A percentile compares a stretch with the other conserved stretches of the same genome.
Conservation (phyloP, 2,329 filamentous ascomycete species). For the Parastagonospora avenae region DNA sequence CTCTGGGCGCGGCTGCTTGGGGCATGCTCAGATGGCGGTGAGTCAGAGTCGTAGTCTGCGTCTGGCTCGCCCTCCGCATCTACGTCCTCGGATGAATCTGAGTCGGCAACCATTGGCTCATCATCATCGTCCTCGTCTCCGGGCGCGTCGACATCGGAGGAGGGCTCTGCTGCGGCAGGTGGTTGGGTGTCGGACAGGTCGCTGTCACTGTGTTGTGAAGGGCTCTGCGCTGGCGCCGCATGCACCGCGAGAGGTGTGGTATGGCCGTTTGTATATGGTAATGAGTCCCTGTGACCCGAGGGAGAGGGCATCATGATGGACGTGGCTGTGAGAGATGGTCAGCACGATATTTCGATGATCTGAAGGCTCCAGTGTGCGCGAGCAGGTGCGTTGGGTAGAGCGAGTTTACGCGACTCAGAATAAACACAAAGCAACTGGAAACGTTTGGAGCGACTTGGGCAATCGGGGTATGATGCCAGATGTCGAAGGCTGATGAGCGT, state of each 20-base stretch:
- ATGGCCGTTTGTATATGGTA: conserved; percentile 71
- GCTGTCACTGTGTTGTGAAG: conserved; percentile 68
- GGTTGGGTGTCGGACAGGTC: conserved; percentile 76
- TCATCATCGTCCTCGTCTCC: conserved; percentile 50
- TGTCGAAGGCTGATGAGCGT: conserved; percentile 40
- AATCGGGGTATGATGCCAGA: conserved; percentile 49
- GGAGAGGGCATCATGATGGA: conserved; percentile 67
- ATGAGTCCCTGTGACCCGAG: conserved; percentile 66
- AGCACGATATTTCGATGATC: conserved; percentile 46
- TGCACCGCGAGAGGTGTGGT: conserved; percentile 60
- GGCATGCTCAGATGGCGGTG: conserved; percentile 49
- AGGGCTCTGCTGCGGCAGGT: conserved; percentile 50
- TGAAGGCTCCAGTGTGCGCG: conserved; percentile 37
- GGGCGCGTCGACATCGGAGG: conserved; percentile 48
- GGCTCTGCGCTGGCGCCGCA: conserved; percentile 50
- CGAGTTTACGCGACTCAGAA: conserved; percentile 51
- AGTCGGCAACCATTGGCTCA: conserved; percentile 51
- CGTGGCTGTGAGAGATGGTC: conserved; percentile 58
- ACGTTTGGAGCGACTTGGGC: conserved; percentile 27
- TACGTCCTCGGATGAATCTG: conserved; percentile 55
- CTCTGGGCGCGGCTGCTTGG: conserved; percentile 61
- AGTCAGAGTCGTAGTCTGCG: conserved; percentile 76
- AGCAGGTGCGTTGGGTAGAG: conserved; percentile 44
- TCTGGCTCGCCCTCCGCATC: conserved; percentile 60
- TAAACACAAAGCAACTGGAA: conserved; percentile 39